phyloP scores from a whole-genome alignment of 306 rosid genomes.

The Echinosophora koreensis region DNA sequence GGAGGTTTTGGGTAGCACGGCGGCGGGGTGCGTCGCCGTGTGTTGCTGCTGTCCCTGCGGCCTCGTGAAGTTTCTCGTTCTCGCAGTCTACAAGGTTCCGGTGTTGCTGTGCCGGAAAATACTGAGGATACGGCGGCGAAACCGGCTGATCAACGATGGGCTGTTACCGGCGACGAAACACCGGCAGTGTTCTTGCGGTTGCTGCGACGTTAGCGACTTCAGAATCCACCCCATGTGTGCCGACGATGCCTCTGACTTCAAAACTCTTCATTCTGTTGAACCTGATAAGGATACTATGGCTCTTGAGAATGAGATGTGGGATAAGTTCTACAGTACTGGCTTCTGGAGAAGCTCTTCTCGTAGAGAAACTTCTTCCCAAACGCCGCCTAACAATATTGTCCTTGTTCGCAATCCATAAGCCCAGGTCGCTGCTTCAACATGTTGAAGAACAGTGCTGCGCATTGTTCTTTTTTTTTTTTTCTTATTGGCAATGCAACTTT shows the following conservation, averaged over 20 bases:
- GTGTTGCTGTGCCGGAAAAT: conserved; percentile 72
- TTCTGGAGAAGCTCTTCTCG: conserved; percentile 93
- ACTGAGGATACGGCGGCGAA: conserved; percentile 46
- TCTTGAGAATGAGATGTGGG: conserved; percentile 97
- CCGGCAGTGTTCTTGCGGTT: conserved; percentile 40
- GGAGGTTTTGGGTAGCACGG: conserved; percentile 76
- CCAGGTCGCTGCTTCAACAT: background rate
- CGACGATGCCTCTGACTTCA: conserved; percentile 39
- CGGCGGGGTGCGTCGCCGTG: conserved; percentile 89
- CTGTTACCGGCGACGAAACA: conserved; percentile 29
- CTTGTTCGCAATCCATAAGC: background rate
- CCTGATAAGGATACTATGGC: conserved; percentile 63
- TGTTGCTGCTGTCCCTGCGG: conserved; percentile 86
- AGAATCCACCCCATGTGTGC: conserved; percentile 46
- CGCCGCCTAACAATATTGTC: background rate
- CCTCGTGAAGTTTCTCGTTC: conserved; percentile 57
- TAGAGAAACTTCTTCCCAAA: conserved; percentile 53
- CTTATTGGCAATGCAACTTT: background rate
- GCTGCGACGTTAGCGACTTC: conserved; percentile 51
- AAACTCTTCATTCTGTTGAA: conserved; percentile 41
- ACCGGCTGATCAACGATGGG: conserved; percentile 49
- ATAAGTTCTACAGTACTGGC: conserved; percentile 70
- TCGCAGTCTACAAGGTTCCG: conserved; percentile 81
- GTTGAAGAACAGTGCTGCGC: background rate
- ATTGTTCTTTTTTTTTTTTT: background rate